These are phyloP conservation scores for Acaromyces ingoldii DNA, from an alignment of 1,284 basidiomycete genomes.

Conservation along the genomic window DNA sequence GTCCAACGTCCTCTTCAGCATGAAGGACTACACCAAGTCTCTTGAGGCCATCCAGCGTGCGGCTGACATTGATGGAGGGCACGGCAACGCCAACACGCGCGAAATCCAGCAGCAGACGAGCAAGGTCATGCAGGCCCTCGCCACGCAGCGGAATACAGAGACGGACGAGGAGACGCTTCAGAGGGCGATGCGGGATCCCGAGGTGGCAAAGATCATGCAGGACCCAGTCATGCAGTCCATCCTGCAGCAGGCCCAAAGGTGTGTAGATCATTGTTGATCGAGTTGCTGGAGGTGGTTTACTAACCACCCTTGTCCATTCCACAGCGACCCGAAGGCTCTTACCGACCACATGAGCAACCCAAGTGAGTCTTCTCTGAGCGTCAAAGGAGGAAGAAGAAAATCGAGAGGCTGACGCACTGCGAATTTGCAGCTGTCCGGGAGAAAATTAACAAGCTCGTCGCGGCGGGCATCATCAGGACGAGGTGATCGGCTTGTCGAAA, in stretches of 20 bases:
- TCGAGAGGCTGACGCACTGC: too few species aligned
- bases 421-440: conserved; percentile 30
- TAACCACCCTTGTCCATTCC: not conserved
- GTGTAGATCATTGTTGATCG: not conserved
- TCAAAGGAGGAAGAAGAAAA: too few species aligned
- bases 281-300: not conserved
- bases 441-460: conserved; percentile 88
- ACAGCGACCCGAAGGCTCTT: conserved; percentile 71
- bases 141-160: conserved; percentile 75
- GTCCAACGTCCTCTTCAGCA: conserved; percentile 74
- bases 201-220: conserved; percentile 69
- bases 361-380: too few species aligned
- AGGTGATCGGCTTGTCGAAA: too few species aligned
- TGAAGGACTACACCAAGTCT: conserved; percentile 84
- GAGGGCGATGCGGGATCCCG: conserved; percentile 94
- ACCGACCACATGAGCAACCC: conserved; percentile 94
- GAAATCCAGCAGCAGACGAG: conserved; percentile 35
- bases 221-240: conserved; percentile 61
- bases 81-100: conserved; percentile 24
- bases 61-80: conserved; percentile 25
- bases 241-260: conserved; percentile 80
- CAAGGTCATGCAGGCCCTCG: conserved; percentile 66
- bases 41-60: conserved; percentile 44
- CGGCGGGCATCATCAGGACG: conserved; percentile 75
- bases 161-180: conserved; percentile 87